A percentile compares a stretch with the other conserved stretches of the same genome.
Conservation (phyloP, 345 rosid genomes). For the Stellera chamaejasme region DNA sequence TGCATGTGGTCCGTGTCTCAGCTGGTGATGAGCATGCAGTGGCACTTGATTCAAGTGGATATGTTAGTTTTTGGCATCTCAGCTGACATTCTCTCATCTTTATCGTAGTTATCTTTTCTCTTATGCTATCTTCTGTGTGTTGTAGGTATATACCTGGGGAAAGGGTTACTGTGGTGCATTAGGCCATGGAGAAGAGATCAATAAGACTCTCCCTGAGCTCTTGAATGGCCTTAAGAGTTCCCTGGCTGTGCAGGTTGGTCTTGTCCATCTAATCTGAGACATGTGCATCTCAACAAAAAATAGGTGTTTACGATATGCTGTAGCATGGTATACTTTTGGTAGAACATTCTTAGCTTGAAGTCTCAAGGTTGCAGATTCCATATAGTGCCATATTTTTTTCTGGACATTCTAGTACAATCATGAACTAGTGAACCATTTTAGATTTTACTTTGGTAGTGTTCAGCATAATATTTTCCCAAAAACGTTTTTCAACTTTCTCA, state of each 20-base stretch:
- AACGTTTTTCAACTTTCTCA: too few relatives aligned
- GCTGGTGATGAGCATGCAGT: slow-evolving; percentile 98
- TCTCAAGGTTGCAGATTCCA: too few relatives aligned
- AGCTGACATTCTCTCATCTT: not conserved
- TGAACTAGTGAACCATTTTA: too few relatives aligned
- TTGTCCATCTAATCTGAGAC: slow-evolving; percentile 4
- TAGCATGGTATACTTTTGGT: too few relatives aligned
- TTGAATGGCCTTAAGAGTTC: slow-evolving; percentile 54
- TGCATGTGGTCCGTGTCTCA: slow-evolving; percentile 80
- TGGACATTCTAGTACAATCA: too few relatives aligned
- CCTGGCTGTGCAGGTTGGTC: slow-evolving; percentile 69
- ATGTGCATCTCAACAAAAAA: not conserved
- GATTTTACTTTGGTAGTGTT: too few relatives aligned
- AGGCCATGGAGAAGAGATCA: slow-evolving; percentile 95
- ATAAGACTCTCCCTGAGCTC: slow-evolving; percentile 69
- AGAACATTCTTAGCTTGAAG: too few relatives aligned
- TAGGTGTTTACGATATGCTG: too few relatives aligned
- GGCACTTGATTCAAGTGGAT: slow-evolving; percentile 92
- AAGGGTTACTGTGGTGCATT: slow-evolving; percentile 97
- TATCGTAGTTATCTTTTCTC: slow-evolving; percentile 3
- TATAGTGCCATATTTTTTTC: too few relatives aligned
- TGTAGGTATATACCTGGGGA: slow-evolving; percentile 94
- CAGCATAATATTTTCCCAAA: too few relatives aligned
- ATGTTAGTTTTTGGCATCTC: slow-evolving; percentile 35
- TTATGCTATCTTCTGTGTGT: slow-evolving; percentile 11